These are phyloP conservation scores for Sclerotinia minor DNA, from an alignment of 2,329 filamentous ascomycete species.

Conservation along the genomic window DNA sequence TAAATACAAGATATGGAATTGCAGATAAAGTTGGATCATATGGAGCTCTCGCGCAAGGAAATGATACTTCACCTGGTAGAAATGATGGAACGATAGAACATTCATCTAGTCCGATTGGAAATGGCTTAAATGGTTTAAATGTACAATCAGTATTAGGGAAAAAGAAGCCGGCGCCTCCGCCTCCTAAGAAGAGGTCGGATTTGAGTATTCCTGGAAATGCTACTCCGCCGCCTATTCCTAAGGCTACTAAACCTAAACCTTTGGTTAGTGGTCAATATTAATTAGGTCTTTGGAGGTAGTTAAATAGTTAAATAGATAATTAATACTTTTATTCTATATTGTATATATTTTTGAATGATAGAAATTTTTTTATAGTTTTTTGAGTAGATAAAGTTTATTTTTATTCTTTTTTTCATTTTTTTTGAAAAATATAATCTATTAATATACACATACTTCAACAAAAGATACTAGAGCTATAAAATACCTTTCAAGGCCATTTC, in stretches of 20 bases:
- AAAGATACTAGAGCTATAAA: too few species aligned
- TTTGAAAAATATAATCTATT: too few species aligned
- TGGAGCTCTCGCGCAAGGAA: constrained; percentile 25
- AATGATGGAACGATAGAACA: constrained; percentile 29
- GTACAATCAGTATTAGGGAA: constrained; percentile 29
- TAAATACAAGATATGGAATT: constrained; percentile 42
- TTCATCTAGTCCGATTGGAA: constrained; percentile 5
- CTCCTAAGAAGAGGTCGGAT: constrained; percentile 37
- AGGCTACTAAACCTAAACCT: constrained; percentile 42
- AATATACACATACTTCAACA: too few species aligned
- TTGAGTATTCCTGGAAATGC: constrained; percentile 26
- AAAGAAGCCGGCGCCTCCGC: constrained; percentile 43
- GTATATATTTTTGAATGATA: background rate
- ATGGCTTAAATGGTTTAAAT: background rate
- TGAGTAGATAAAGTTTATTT: too few species aligned
- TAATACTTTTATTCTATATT: background rate
- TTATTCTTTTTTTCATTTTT: too few species aligned
- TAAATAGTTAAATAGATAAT: too few species aligned
- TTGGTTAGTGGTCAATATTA: constrained; percentile 39
- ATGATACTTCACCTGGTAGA: constrained; percentile 23
- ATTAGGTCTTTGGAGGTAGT: too few species aligned
- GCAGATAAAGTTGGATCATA: constrained; percentile 38
- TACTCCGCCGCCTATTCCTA: constrained; percentile 37
- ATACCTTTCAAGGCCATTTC: too few species aligned
- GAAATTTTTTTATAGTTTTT: background rate